Conservation (phyloP, 169 alveolate species). For the Eimeria tenella region DNA sequence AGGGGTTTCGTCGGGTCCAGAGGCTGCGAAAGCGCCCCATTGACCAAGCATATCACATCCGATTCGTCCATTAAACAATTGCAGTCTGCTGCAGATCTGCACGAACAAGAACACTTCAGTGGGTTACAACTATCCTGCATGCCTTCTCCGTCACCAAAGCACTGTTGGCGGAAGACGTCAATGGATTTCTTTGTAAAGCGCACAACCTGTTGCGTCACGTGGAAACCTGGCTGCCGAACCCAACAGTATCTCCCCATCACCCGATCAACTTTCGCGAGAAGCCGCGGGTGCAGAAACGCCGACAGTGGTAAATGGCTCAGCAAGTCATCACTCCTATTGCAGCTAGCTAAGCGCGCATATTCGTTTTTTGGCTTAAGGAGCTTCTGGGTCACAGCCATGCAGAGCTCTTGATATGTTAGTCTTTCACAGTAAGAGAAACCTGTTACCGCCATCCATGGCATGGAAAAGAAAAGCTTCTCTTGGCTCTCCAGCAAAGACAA, state of each 20-base stretch:
- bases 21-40: conserved; percentile 58
- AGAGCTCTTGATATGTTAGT: conserved; percentile 12
- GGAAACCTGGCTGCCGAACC: conserved; percentile 66
- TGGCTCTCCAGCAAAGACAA: conserved; percentile 57
- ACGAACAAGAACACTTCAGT: not conserved
- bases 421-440: conserved; percentile 43
- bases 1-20: conserved; percentile 69
- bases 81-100: conserved; percentile 38
- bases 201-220: conserved; percentile 59
- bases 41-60: conserved; percentile 11
- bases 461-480: conserved; percentile 45
- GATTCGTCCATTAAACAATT: conserved; percentile 44
- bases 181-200: conserved; percentile 31
- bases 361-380: not conserved
- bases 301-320: conserved; percentile 40
- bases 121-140: not conserved
- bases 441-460: conserved; percentile 65
- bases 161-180: conserved; percentile 4
- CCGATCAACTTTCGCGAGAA: conserved; percentile 44
- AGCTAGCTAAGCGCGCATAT: not conserved
- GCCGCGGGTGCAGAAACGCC: conserved; percentile 66
- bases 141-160: not conserved
- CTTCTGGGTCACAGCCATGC: conserved; percentile 2
- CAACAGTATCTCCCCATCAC: conserved; percentile 76
- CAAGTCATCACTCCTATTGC: not conserved